A percentile compares a stretch with the other conserved stretches of the same genome.
Conservation (phyloP, 352 stramenopile species). For the Globisporangium uncinulatum region DNA sequence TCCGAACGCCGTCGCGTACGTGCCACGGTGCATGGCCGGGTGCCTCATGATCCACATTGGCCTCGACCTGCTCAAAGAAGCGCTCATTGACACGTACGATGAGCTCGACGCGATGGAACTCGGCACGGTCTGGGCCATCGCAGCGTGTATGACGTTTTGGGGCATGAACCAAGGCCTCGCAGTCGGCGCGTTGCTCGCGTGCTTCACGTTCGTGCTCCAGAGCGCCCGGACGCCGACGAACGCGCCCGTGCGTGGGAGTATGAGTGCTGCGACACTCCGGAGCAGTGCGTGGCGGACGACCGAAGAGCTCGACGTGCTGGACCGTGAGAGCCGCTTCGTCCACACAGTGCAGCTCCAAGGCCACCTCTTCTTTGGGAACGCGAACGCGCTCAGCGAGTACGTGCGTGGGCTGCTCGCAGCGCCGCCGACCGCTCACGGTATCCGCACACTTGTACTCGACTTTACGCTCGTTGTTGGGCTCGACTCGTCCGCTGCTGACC, state of each 20-base stretch:
- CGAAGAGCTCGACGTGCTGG: conserved; percentile 75
- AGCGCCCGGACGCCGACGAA: conserved; percentile 77
- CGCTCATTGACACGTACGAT: conserved; percentile 82
- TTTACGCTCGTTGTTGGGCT: conserved; percentile 91
- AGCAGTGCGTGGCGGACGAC: conserved; percentile 70
- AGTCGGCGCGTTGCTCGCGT: conserved; percentile 81
- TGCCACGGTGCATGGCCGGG: conserved; percentile 91
- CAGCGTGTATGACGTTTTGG: conserved; percentile 88
- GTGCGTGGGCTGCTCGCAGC: conserved; percentile 66
- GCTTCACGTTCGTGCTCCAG: conserved; percentile 89
- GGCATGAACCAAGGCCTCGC: conserved; percentile 90
- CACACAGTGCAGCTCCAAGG: conserved; percentile 75
- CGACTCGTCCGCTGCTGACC: conserved; percentile 79
- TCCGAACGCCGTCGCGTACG: conserved; percentile 75
- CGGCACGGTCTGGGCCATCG: conserved; percentile 87
- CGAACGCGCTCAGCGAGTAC: conserved; percentile 86
- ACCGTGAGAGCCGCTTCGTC: conserved; percentile 74
- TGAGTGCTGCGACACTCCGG: conserved; percentile 88
- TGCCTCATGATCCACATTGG: conserved; percentile 91
- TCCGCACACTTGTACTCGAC: conserved; percentile 82
- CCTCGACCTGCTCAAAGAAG: conserved; percentile 86
- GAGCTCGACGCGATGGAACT: conserved; percentile 90
- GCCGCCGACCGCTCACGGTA: conserved; percentile 6
- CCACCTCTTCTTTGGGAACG: conserved; percentile 89
- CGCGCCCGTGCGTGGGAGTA: conserved; percentile 86